Evolutionary conservation across 2,329 filamentous ascomycete species (phyloP).

Genomic region (Pseudocercospora fuligena): DNA sequence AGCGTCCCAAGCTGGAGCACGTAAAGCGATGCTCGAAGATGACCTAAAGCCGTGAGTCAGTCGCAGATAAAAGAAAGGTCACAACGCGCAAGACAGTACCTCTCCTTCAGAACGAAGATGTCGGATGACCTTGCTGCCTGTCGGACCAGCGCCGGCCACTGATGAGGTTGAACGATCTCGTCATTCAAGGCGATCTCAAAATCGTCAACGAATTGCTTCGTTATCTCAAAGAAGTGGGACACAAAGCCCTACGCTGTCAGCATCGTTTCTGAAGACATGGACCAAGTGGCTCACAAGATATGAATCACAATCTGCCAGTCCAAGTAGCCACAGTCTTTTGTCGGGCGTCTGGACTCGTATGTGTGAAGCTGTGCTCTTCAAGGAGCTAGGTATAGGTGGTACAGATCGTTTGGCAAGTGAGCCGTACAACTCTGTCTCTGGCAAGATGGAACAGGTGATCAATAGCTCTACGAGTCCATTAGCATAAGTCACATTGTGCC

Average conservation of each 20-base stretch:
- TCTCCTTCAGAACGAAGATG: background rate
- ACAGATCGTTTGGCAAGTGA: background rate
- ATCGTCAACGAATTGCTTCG: background rate
- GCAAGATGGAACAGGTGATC: background rate
- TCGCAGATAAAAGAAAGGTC: too few relatives aligned
- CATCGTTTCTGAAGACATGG: background rate
- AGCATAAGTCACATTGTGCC: background rate
- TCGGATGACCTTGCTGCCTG: background rate
- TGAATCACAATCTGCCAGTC: background rate
- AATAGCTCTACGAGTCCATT: background rate
- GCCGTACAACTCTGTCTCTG: background rate
- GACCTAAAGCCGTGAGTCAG: too few relatives aligned
- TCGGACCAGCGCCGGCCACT: background rate
- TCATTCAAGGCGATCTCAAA: background rate
- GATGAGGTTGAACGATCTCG: background rate
- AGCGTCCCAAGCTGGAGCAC: too few relatives aligned
- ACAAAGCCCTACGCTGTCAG: background rate
- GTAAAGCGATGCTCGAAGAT: too few relatives aligned
- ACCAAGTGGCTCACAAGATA: background rate
- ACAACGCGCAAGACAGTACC: background rate
- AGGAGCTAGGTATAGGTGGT: background rate
- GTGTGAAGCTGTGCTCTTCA: background rate
- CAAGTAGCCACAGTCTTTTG: background rate
- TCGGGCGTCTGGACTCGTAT: background rate
- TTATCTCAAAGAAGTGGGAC: constrained; percentile 2